These are phyloP conservation scores for Hymenoscyphus fraxineus DNA, from an alignment of 2,329 filamentous ascomycete genomes.

Conservation along the genomic window DNA sequence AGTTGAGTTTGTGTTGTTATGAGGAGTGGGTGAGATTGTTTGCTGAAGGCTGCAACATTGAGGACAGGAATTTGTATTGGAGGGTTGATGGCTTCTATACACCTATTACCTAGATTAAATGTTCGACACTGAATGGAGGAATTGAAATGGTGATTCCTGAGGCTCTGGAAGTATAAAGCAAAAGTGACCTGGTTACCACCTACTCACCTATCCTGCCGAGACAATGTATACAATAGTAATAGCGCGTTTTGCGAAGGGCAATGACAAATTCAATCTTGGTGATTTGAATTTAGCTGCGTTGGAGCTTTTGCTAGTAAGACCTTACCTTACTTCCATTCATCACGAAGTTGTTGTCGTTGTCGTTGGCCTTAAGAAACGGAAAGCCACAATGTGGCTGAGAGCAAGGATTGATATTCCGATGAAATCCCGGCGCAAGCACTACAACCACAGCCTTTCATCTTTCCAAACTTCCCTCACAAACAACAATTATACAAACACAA, in stretches of 20 bases:
- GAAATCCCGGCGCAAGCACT: not conserved
- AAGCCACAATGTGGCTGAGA: too few relatives aligned
- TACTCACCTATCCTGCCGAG: too few relatives aligned
- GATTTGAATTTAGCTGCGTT: too few relatives aligned
- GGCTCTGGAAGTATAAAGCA: too few relatives aligned
- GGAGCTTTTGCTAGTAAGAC: too few relatives aligned
- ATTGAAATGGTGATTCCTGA: not conserved
- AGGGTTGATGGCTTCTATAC: not conserved
- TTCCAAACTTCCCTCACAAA: not conserved
- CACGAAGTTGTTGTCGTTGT: too few relatives aligned
- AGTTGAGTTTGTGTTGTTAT: not conserved
- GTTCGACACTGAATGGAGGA: not conserved
- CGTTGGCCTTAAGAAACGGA: too few relatives aligned
- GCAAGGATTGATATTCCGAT: not conserved
- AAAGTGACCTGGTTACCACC: too few relatives aligned
- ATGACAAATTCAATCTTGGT: too few relatives aligned
- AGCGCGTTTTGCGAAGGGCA: too few relatives aligned
- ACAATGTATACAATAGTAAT: too few relatives aligned
- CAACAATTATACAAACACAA: constrained; percentile 3
- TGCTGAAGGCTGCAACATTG: not conserved
- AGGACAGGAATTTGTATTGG: not conserved
- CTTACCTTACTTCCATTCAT: too few relatives aligned
- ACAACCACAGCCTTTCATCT: constrained; percentile 6
- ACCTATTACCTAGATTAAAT: not conserved
- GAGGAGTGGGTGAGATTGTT: not conserved